Conservation (phyloP, 345 rosid species). For the Gossypium longicalyx region DNA sequence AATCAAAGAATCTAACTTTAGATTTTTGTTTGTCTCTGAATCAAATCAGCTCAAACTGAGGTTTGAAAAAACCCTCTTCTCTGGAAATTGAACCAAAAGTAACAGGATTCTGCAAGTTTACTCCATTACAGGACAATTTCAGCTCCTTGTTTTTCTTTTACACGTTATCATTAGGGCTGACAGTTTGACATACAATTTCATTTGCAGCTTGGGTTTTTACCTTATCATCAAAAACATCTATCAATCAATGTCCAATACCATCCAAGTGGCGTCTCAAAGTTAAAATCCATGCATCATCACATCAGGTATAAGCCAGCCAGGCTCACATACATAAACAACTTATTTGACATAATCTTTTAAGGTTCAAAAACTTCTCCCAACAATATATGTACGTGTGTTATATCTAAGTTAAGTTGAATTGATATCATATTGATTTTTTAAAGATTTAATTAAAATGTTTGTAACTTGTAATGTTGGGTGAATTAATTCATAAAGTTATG, state of each 20-base stretch:
- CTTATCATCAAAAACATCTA: not conserved
- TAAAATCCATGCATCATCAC: too few relatives aligned
- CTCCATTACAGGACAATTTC: slow-evolving; percentile 15
- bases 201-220: slow-evolving; percentile 2
- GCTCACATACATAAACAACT: too few relatives aligned
- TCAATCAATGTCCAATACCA: not conserved
- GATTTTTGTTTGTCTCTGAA: slow-evolving; percentile 15
- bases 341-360: too few relatives aligned
- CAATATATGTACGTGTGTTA: too few relatives aligned
- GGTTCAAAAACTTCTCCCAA: too few relatives aligned
- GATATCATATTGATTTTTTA: too few relatives aligned
- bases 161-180: slow-evolving; percentile 18
- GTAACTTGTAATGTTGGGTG: too few relatives aligned
- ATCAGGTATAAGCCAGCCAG: too few relatives aligned
- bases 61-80: not conserved
- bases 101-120: not conserved
- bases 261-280: not conserved
- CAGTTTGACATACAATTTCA: not conserved
- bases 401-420: too few relatives aligned
- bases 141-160: slow-evolving; percentile 11
- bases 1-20: slow-evolving; percentile 77
- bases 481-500: too few relatives aligned
- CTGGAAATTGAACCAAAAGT: slow-evolving; percentile 19
- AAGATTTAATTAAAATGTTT: too few relatives aligned
- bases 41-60: slow-evolving; percentile 1